Conservation (phyloP, 768 basidiomycete genomes). For the Dioszegia hungarica region DNA sequence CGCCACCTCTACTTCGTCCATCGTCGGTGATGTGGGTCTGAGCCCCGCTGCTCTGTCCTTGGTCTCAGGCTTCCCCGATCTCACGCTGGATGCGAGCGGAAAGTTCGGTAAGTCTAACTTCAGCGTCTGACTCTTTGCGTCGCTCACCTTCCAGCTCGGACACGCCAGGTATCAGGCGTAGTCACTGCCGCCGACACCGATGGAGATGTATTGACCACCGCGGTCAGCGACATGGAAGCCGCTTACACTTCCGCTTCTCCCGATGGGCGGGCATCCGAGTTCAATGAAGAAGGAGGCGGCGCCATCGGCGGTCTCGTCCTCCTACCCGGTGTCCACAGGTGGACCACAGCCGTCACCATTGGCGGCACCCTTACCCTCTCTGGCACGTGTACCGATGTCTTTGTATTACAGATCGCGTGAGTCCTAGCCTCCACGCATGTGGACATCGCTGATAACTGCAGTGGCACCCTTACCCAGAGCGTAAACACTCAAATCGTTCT, state of each 20-base stretch:
- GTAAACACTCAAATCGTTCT: slow-evolving; percentile 14
- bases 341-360: slow-evolving; percentile 12
- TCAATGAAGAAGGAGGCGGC: slow-evolving; percentile 7
- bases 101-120: slow-evolving; percentile 12
- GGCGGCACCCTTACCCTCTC: slow-evolving; percentile 5
- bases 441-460: not conserved
- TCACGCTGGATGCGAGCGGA: slow-evolving; percentile 2
- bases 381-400: slow-evolving; percentile 14
- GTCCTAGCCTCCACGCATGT: not conserved
- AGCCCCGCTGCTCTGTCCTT: slow-evolving; percentile 8
- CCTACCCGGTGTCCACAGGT: slow-evolving; percentile 18
- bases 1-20: slow-evolving; percentile 12
- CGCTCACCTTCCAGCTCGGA: no score
- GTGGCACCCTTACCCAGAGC: slow-evolving; percentile 14
- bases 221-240: slow-evolving; percentile 8
- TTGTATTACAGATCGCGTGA: slow-evolving; percentile 23
- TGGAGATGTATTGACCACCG: slow-evolving; percentile 7
- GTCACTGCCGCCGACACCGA: slow-evolving; percentile 13
- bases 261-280: slow-evolving; percentile 4
- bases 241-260: slow-evolving; percentile 17
- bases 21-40: slow-evolving; percentile 19
- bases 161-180: slow-evolving; percentile 11
- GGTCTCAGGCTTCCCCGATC: slow-evolving; percentile 13
- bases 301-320: slow-evolving; percentile 15
- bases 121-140: no score